Evolutionary conservation across 805 yeast genomes (phyloP).

Genomic region (Torulaspora maleeae): DNA sequence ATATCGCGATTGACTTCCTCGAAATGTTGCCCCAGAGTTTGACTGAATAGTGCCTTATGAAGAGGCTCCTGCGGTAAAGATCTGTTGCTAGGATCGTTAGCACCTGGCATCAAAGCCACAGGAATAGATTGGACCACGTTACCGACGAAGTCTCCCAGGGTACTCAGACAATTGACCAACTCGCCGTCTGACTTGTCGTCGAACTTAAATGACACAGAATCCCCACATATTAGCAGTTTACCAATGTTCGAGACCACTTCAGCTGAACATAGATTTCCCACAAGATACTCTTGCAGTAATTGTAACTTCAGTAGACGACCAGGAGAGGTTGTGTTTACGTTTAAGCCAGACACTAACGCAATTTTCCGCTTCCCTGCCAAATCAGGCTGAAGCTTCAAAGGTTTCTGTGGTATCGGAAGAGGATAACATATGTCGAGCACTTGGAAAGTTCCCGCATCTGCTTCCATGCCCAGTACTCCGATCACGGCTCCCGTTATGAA

Average conservation of each 20-base stretch:
- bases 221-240: constrained; percentile 67
- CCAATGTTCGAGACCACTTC: constrained; percentile 35
- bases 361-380: constrained; percentile 41
- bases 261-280: constrained; percentile 58
- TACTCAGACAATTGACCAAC: constrained; percentile 49
- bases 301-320: constrained; percentile 44
- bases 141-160: constrained; percentile 55
- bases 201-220: constrained; percentile 44
- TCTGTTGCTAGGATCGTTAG: constrained; percentile 74
- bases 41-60: constrained; percentile 67
- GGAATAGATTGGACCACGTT: constrained; percentile 59
- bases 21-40: constrained; percentile 40
- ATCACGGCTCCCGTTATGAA: constrained; percentile 88
- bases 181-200: constrained; percentile 47
- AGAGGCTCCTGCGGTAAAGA: constrained; percentile 87
- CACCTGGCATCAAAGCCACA: constrained; percentile 80
- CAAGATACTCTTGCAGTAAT: constrained; percentile 60
- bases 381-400: constrained; percentile 15
- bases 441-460: constrained; percentile 76
- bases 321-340: constrained; percentile 44
- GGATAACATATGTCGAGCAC: constrained; percentile 80
- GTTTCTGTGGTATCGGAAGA: constrained; percentile 51
- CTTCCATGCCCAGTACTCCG: constrained; percentile 82
- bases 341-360: constrained; percentile 75
- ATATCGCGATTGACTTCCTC: constrained; percentile 38